phyloP scores from a whole-genome alignment of 345 rosid species.

The Eucalyptus viminalis region DNA sequence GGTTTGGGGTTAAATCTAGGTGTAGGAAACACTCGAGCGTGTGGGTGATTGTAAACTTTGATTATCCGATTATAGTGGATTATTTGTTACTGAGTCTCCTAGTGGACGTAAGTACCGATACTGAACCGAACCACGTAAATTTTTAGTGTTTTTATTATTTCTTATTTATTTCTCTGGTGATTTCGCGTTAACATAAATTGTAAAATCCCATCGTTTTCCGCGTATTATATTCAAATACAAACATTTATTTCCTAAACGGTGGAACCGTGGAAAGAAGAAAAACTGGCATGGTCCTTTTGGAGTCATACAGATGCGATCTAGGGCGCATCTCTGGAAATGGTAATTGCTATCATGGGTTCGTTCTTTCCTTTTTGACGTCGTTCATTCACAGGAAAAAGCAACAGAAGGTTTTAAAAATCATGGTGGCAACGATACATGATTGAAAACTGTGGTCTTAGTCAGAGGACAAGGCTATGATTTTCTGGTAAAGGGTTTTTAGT shows the following conservation, averaged over 20 bases:
- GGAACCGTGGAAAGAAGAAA: neutral
- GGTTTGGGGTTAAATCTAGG: accelerated
- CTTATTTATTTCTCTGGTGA: accelerated
- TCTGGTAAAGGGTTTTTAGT: neutral
- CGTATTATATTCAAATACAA: too few species aligned
- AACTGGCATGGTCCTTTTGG: neutral
- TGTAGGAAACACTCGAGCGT: accelerated
- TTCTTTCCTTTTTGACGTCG: neutral
- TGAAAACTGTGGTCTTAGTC: neutral
- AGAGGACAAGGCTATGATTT: neutral
- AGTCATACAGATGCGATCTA: neutral
- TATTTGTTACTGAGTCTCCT: accelerated
- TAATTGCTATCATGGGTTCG: neutral
- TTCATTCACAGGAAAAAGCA: neutral
- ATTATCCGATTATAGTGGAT: accelerated
- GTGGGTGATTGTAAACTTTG: accelerated
- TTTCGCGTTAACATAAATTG: accelerated
- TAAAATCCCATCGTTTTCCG: accelerated
- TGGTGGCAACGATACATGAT: neutral
- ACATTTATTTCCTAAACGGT: too few species aligned
- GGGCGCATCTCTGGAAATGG: neutral
- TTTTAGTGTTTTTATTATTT: accelerated
- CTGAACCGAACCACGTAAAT: accelerated
- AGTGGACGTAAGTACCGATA: accelerated
- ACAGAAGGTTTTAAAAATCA: neutral